Evolutionary conservation across 164 flowering plant genomes (phyloP), one percentile per base, ranked within the genome.

Genomic region (Magnolia kwangsiensis): DNA sequence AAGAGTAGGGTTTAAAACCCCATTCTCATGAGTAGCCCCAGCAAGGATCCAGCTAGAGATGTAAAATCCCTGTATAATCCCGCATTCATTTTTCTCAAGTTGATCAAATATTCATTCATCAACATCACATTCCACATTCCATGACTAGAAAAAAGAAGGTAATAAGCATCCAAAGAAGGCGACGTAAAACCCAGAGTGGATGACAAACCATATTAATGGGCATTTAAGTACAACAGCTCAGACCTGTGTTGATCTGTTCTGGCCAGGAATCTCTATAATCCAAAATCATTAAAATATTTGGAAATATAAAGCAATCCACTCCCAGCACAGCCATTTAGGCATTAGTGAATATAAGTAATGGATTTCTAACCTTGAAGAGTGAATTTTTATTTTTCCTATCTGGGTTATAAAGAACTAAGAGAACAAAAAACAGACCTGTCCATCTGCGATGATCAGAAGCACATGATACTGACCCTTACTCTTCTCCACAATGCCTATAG

Each of bases 391-490:
- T 7, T 9, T 55, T 55, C 61, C 13, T 55, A 11, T 10, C 4
- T 11, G 18, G 14, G 61, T 55, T 1, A 18, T 55, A 55, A 16
- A 10, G 1, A 18, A 55, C 61, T 66, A 11, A 64, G 23, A 66
- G 50, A 18, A 51, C 18, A 18, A 67, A 67, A 67, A 67, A 24
- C 50, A 64, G 24, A 83, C 88, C 88, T 85, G 89, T 29, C 89
- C 87, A 78, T 86, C 87, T 37, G 87, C 87, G 67, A 86, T 85
- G 27, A 86, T 85, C 68, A 86, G 67, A 77, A 86, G 83, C 50
- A 86, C 87, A 82, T 86, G 89, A 72, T 83, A 86, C 73, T 83
- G 87, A 18, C 89, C 87, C 20, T 81, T 85, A 79, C 83, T 82
- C 8, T 78, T 69, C 63, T 86, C 87, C 63, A 86, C 89, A 66